These are phyloP conservation scores for Fusarium incarnatum DNA, from an alignment of 2,329 filamentous ascomycete species.

Conservation along the genomic window DNA sequence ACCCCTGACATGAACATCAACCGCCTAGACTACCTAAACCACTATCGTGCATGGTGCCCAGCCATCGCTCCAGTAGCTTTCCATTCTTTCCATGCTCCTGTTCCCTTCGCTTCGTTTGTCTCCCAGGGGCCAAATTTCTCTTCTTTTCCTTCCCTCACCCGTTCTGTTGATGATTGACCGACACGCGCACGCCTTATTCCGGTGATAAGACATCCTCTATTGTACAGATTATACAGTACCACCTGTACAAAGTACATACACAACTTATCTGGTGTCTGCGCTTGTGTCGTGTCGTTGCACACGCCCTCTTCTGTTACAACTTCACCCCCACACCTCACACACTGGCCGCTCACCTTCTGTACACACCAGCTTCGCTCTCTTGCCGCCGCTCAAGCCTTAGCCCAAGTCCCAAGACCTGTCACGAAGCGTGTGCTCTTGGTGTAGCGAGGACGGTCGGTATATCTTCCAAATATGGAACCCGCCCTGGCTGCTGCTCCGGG, in stretches of 20 bases:
- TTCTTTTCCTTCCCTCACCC: slow-evolving; percentile 23
- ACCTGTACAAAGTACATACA: slow-evolving; percentile 11
- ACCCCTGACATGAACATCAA: slow-evolving; percentile 36
- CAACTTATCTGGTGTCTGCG: not conserved
- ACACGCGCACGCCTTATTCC: slow-evolving; percentile 23
- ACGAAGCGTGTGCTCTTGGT: slow-evolving; percentile 31
- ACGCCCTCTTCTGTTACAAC: slow-evolving; percentile 22
- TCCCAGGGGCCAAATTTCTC: slow-evolving; percentile 26
- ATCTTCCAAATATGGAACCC: slow-evolving; percentile 45
- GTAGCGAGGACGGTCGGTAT: slow-evolving; percentile 39
- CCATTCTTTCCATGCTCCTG: slow-evolving; percentile 26
- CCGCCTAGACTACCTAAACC: slow-evolving; percentile 15
- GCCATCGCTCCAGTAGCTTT: slow-evolving; percentile 34
- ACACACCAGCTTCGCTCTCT: slow-evolving; percentile 31
- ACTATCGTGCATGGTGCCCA: slow-evolving; percentile 37
- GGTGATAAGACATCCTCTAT: slow-evolving; percentile 35
- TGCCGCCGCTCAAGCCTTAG: slow-evolving; percentile 16
- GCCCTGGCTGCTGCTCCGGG: slow-evolving; percentile 38
- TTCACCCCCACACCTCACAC: slow-evolving; percentile 31
- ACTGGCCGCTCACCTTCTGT: slow-evolving; percentile 3
- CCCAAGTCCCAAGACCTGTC: slow-evolving; percentile 18
- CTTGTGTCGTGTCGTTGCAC: slow-evolving; percentile 16
- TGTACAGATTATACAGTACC: not conserved
- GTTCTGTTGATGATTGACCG: slow-evolving; percentile 24
- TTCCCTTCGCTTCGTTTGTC: slow-evolving; percentile 31